Evolutionary conservation across 371 early-diverging fungal species (phyloP).

Genomic region (Thermomucor indicae-seudaticae): DNA sequence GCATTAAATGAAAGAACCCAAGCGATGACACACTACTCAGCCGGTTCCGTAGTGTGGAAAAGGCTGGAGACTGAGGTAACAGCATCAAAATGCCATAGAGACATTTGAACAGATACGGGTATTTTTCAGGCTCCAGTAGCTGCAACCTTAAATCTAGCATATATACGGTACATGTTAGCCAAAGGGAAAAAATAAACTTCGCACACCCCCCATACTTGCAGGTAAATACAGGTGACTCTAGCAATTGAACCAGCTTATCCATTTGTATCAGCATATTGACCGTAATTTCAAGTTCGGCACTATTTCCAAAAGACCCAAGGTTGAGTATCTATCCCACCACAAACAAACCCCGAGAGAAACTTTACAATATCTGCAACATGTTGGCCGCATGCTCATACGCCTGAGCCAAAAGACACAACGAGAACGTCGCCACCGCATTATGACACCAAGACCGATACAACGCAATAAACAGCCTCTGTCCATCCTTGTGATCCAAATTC

Average conservation of each 20-base stretch:
- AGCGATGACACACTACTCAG: slow-evolving; percentile 69
- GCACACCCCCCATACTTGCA: slow-evolving; percentile 31
- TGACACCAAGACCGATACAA: slow-evolving; percentile 91
- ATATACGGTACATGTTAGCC: not conserved
- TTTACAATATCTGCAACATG: slow-evolving; percentile 73
- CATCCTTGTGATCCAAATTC: slow-evolving; percentile 62
- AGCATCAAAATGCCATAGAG: slow-evolving; percentile 92
- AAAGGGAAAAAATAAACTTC: not conserved
- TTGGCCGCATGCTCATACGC: slow-evolving; percentile 83
- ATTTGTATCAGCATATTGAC: slow-evolving; percentile 86
- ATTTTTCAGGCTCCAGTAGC: slow-evolving; percentile 80
- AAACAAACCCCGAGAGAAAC: too few relatives aligned
- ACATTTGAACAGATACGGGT: slow-evolving; percentile 81
- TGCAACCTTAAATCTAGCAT: slow-evolving; percentile 85
- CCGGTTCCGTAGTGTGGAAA: slow-evolving; percentile 86
- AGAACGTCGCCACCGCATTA: slow-evolving; percentile 83
- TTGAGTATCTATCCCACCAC: too few relatives aligned
- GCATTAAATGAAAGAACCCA: slow-evolving; percentile 55
- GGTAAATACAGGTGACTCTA: slow-evolving; percentile 93
- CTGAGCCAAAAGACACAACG: slow-evolving; percentile 85
- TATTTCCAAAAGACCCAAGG: slow-evolving; percentile 4
- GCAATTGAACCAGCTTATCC: slow-evolving; percentile 89
- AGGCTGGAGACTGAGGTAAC: slow-evolving; percentile 88
- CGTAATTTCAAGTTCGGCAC: slow-evolving; percentile 86
- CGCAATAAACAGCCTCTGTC: slow-evolving; percentile 69